Evolutionary conservation across 257 asterid species (phyloP), one percentile per base, ranked within the genome.

Genomic region (Przewalskia tangutica): DNA sequence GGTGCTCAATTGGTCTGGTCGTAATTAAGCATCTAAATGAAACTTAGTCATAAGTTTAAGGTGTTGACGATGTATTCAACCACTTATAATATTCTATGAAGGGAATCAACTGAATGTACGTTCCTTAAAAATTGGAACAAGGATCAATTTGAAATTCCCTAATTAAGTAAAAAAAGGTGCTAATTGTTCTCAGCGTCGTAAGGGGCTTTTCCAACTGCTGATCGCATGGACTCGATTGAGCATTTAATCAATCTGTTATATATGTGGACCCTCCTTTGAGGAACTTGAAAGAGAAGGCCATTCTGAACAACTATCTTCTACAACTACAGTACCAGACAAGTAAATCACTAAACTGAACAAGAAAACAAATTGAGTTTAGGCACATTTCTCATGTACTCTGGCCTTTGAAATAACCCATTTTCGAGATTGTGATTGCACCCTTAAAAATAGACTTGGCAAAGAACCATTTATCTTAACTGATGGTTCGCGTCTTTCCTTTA

Each of bases 401-500:
- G 32, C 40, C 56, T 27, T 70, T 20, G 38, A 70, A 23, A 10
- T 59, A 59, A 9, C 66, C 27, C 13, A 18, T 59, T 13, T 59
- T 59, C n/a, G 10, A 71, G 3, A 46, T 44, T 71, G 23, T 50
- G 38, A 11, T 38, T 65, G 27, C 38, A 16, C 23, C 55, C 23
- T 34, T 40, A 17, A 36, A 17, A 17, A 17, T 55, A 36, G 11
- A 55, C 36, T 58, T 78, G 51, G 32, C 12, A 58, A 56, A 58
- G 55, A 78, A 78, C 82, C 82, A 34, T 78, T 56, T 53, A 70
- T 70, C 56, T 44, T 18, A 27, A 80, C 64, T 0, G 77, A 68
- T 0, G 53, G 48, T 46, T 42, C 60, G 7, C 62, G 18, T 32
- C 55, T 83, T 70, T 66, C 51, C 3, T 90, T 86, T 7, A 92